These are phyloP conservation scores for Akanthomyces uredinophilus DNA, from an alignment of 2,329 filamentous ascomycete species.

Conservation along the genomic window DNA sequence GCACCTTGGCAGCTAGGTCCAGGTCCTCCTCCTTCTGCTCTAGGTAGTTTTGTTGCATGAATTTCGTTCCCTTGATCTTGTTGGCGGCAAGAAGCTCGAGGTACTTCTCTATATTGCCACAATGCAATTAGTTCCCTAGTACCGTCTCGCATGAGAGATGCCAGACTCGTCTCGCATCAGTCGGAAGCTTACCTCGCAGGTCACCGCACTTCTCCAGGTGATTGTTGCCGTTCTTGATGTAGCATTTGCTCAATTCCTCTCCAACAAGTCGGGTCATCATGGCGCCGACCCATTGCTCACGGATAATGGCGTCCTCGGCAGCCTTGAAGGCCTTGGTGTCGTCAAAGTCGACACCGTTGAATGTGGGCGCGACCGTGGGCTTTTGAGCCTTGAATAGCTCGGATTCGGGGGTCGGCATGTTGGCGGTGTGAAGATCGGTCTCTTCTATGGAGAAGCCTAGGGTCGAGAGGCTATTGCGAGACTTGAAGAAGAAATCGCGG, in stretches of 20 bases:
- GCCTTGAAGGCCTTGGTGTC: constrained; percentile 76
- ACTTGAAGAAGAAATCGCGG: neutral
- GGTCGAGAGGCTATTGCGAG: constrained; percentile 8
- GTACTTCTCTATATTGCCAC: constrained; percentile 59
- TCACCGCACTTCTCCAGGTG: constrained; percentile 82
- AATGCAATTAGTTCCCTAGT: constrained; percentile 12
- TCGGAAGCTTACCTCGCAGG: constrained; percentile 63
- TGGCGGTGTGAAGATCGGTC: neutral
- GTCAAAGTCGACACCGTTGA: constrained; percentile 82
- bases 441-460: neutral
- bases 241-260: constrained; percentile 82
- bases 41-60: constrained; percentile 73
- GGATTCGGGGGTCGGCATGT: constrained; percentile 80
- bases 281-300: constrained; percentile 82
- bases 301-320: constrained; percentile 74
- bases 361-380: constrained; percentile 74
- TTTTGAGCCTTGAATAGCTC: constrained; percentile 77
- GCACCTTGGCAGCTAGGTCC: constrained; percentile 34
- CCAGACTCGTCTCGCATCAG: neutral
- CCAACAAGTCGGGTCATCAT: constrained; percentile 84
- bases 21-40: constrained; percentile 43
- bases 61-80: constrained; percentile 74
- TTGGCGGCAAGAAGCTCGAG: constrained; percentile 70
- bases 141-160: neutral
- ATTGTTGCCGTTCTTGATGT: constrained; percentile 77